Evolutionary conservation across 306 rosid species (phyloP), one percentile per base, ranked within the genome.

Genomic region (Rubus idaeus): DNA sequence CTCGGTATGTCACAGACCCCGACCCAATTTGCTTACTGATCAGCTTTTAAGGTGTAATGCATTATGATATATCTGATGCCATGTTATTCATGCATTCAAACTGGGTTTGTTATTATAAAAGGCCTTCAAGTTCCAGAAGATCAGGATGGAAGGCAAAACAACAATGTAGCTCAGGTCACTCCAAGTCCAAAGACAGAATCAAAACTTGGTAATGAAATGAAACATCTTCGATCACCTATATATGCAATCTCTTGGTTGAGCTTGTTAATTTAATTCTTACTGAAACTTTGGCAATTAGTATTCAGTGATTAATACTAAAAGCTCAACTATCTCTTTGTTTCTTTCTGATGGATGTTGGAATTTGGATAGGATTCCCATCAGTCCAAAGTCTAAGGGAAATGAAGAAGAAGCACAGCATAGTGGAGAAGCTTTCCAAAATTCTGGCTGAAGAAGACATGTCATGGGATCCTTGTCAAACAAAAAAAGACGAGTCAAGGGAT

Each of bases 371-470:
- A 44, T 60, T 13, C 23, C 58, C 69, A 23, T 26, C 26, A 20
- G 21, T 74, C 5, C 12, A 18, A 20, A 8, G 1, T 39, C 39
- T 74, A 18, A 10, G 57, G 66, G 20, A 41, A 1, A 11, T 3
- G n/a, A 74, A 75, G 78, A 61, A 61, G 78, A 8, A 30, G n/a
- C 70, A 75, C 17, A 30, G 10, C 5, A 60, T 6, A 16, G 58
- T 30, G 17, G 35, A 16, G 14, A 44, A 61, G 60, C 70, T 75
- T 46, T 9, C 53, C 46, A 26, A 26, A 7, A 14, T 61, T 46
- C 45, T 75, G 26, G 71, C 71, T 4, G 8, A 75, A 47, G 13
- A 35, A 39, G 78, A 75, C 55, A 2, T 3, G 1, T 74, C 77
- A 23, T 74, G 69, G 74, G 14, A 23, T 23, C 26, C 26, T 23